Evolutionary conservation across 352 stramenopile genomes (phyloP).

Genomic region (Phytophthora pini): DNA sequence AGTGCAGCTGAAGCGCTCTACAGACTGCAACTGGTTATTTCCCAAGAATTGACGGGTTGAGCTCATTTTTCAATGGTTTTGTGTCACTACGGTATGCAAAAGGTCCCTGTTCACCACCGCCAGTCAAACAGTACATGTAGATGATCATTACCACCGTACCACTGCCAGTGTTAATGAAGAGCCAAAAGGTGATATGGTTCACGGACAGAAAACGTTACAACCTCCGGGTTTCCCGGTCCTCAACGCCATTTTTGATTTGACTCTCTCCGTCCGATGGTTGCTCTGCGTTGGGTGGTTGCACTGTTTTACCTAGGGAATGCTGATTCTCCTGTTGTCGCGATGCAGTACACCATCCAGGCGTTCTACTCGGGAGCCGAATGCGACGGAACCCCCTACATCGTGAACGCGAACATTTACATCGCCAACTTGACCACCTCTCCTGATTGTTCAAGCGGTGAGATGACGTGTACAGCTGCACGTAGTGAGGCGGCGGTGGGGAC

Average conservation of each 20-base stretch:
- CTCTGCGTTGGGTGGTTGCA: not conserved
- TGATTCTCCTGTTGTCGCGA: not conserved
- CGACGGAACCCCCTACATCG: conserved; percentile 3
- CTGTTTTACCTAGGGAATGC: not conserved
- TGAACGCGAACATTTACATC: conserved; percentile 2
- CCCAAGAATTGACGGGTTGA: not conserved
- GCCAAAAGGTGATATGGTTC: not conserved
- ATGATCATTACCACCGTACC: not conserved
- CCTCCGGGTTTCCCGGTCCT: not conserved
- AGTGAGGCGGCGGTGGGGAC: not conserved
- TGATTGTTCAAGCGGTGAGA: not conserved
- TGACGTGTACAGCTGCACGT: not conserved
- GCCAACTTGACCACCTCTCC: not conserved
- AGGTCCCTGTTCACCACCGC: too few species aligned
- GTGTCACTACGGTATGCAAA: too few species aligned
- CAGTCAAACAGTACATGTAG: too few species aligned
- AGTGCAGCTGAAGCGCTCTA: not conserved
- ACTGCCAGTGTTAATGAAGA: not conserved
- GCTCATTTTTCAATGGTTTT: not conserved
- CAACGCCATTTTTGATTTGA: conserved; percentile 2
- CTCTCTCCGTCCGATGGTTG: not conserved
- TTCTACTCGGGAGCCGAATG: conserved; percentile 4
- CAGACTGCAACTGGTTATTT: not conserved
- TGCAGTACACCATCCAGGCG: conserved; percentile 4
- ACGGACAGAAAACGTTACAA: not conserved